Evolutionary conservation across 352 stramenopile genomes (phyloP), one percentile per base, ranked within the genome.

Genomic region (Pythium volutum): DNA sequence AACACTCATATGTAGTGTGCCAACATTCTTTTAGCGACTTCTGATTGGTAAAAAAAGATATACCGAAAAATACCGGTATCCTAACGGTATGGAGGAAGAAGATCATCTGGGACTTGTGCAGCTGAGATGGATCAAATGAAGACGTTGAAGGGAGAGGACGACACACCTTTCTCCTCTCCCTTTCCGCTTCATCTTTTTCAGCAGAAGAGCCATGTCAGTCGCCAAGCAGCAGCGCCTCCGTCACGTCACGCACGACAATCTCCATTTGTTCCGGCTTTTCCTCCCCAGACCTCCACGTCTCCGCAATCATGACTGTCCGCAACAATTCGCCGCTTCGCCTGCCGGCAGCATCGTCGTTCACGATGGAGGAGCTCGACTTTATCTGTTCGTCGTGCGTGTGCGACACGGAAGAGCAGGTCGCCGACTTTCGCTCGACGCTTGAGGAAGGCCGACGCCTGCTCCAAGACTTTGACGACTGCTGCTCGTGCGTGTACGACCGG

Each of bases 321-420:
- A 68, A 68, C 61, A 68, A 27, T 46, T 58, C 52, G 20, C 61
- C 61, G 8, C 61, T 70, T 43, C 63, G 55, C 0, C 54, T 71
- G 20, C 58, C 64, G 9, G 46, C 58, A 4, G 56, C 64, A 2
- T 69, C 72, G 26, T 62, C 64, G 45, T 73, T 77, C 51, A 73
- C 70, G 5, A 81, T 81, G 69, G 81, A 91, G 33, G 81, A 88
- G 51, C 62, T 91, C 26, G 77, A 84, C 57, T 82, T 75, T 62
- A 84, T 87, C 56, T 82, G 73, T 59, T 72, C 73, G 25, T 64
- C 68, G 27, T 89, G 79, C 38, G 69, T 82, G 38, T 91, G 79
- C 57, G 74, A 82, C 60, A 77, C 62, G 0, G 71, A 87, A 10
- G 34, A 45, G 23, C 67, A 75, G 38, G 72, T 78, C 25, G 59